Conservation (phyloP, 1,139 yeast genomes). For the Yamadazyma conglobata region DNA sequence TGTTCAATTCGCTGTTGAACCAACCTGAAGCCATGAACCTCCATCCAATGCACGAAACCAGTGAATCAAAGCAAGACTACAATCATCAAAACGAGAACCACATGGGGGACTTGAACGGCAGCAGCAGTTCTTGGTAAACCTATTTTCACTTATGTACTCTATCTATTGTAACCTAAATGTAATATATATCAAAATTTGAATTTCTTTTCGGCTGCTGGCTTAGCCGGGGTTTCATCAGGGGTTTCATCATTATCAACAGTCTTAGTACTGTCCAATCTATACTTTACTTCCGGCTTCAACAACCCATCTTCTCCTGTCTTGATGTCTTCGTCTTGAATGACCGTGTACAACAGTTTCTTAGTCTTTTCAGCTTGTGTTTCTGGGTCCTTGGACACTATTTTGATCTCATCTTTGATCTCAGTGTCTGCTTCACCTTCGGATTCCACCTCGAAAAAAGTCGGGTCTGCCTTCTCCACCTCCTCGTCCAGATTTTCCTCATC, state of each 20-base stretch:
- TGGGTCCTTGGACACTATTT: slow-evolving; percentile 1
- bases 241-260: slow-evolving; percentile 3
- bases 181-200: slow-evolving; percentile 8
- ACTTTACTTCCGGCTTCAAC: slow-evolving; percentile 17
- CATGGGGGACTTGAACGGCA: neutral
- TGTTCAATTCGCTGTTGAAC: too few species aligned
- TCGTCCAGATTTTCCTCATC: slow-evolving; percentile 20
- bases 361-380: slow-evolving; percentile 6
- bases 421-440: slow-evolving; percentile 16
- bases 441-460: slow-evolving; percentile 12
- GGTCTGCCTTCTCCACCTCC: slow-evolving; percentile 19
- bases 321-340: slow-evolving; percentile 23
- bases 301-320: slow-evolving; percentile 12
- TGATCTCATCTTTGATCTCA: slow-evolving; percentile 13
- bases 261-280: slow-evolving; percentile 16
- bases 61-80: neutral
- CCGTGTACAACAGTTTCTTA: slow-evolving; percentile 24
- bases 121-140: neutral
- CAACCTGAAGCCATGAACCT: neutral
- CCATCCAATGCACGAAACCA: neutral
- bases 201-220: too few species aligned
- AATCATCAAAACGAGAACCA: too few species aligned
- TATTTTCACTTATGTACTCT: too few species aligned
- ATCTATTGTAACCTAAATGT: too few species aligned
- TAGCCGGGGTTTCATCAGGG: slow-evolving; percentile 2